These are phyloP conservation scores for Tetratostichococcus sp. DNA, from an alignment of 139 green algal genomes.

Conservation along the genomic window DNA sequence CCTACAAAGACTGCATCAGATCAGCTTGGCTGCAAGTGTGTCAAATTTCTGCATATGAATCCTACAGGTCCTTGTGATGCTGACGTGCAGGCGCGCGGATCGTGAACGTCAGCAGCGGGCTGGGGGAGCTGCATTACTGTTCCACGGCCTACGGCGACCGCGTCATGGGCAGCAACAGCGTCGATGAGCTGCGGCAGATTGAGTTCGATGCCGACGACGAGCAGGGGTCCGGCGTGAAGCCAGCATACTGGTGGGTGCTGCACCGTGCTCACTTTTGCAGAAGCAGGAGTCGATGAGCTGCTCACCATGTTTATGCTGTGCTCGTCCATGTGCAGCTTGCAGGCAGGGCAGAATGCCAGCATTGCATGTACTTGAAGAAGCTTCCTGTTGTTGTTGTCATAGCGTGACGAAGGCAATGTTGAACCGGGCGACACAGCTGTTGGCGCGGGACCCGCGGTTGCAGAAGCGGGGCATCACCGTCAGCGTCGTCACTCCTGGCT, in stretches of 20 bases:
- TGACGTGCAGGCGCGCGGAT: not conserved
- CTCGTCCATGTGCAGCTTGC: too few species aligned
- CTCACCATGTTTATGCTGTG: too few species aligned
- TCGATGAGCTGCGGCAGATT: not conserved
- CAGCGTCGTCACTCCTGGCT: conserved; percentile 10
- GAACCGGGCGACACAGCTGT: conserved; percentile 11
- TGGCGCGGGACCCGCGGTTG: not conserved
- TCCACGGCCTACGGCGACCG: not conserved
- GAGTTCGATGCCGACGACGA: not conserved
- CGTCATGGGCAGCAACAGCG: not conserved
- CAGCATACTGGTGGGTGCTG: not conserved
- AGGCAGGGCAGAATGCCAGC: too few species aligned
- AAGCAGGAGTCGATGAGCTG: too few species aligned
- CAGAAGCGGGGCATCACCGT: conserved; percentile 2
- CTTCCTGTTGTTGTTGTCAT: too few species aligned
- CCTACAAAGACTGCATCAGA: not conserved
- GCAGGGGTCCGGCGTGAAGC: not conserved
- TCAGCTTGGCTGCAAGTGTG: too few species aligned
- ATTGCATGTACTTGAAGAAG: too few species aligned
- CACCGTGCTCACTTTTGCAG: too few species aligned
- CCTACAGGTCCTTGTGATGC: not conserved
- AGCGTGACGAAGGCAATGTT: conserved; percentile 8
- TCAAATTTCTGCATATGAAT: too few species aligned
- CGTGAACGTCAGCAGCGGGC: not conserved
- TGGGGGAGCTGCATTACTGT: not conserved